phyloP scores from a whole-genome alignment of 106 monocot species.

The Phalaenopsis equestris region DNA sequence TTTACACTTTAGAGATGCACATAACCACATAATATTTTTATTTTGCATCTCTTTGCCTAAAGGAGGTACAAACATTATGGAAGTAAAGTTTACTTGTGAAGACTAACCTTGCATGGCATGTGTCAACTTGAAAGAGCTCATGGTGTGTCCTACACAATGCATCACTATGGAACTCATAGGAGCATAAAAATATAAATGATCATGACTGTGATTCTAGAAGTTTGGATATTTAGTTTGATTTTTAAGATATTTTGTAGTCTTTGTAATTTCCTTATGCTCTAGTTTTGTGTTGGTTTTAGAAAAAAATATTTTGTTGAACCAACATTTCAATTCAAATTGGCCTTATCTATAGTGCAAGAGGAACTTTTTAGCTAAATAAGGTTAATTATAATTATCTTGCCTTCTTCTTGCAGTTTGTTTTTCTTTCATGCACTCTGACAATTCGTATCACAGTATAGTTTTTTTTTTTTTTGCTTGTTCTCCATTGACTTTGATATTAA shows the following conservation, averaged over 20 bases:
- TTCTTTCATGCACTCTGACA: background rate
- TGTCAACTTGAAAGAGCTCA: background rate
- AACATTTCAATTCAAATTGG: background rate
- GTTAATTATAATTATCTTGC: background rate
- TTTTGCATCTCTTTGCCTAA: background rate
- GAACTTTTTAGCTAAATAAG: conserved; percentile 1
- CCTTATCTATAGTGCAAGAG: background rate
- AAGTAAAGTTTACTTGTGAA: background rate
- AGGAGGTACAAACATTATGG: background rate
- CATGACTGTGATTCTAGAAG: background rate
- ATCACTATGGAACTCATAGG: background rate
- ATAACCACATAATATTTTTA: background rate
- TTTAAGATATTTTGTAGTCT: no score
- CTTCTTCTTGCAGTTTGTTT: background rate
- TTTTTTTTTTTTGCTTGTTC: background rate
- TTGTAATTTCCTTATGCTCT: no score
- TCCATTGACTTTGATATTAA: background rate
- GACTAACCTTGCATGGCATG: background rate
- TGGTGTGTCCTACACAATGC: background rate
- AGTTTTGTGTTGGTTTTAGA: background rate
- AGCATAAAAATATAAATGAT: background rate
- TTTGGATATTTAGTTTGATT: background rate
- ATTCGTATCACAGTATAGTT: background rate
- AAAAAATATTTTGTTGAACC: background rate
- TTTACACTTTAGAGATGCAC: background rate